A percentile compares a stretch with the other conserved stretches of the same genome.
Conservation (phyloP, 1,284 basidiomycete species). For the Cerrena zonata region DNA sequence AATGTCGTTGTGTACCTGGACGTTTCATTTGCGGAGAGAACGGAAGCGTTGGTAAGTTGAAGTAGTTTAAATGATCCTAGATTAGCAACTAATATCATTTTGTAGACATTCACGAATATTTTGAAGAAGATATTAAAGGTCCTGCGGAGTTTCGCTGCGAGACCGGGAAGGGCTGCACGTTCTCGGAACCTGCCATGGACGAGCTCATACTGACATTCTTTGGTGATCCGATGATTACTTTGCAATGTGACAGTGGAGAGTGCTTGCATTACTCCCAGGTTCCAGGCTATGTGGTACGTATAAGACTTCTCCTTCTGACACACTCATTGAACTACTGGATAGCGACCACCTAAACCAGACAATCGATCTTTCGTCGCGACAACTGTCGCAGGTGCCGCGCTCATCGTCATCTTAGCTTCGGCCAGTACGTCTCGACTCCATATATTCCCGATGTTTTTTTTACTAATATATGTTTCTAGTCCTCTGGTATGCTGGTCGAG, state of each 20-base stretch:
- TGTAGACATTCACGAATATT: slow-evolving; percentile 88
- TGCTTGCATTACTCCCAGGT: slow-evolving; percentile 92
- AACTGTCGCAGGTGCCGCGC: slow-evolving; percentile 73
- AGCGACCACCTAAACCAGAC: slow-evolving; percentile 75
- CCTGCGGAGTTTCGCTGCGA: slow-evolving; percentile 86
- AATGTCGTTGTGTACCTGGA: slow-evolving; percentile 87
- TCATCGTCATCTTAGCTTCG: slow-evolving; percentile 59
- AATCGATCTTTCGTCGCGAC: slow-evolving; percentile 79
- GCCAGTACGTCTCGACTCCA: slow-evolving; percentile 40
- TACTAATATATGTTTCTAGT: slow-evolving; percentile 35
- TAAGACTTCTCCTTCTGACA: background rate
- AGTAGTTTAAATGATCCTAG: background rate
- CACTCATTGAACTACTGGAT: slow-evolving; percentile 6
- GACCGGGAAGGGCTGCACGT: slow-evolving; percentile 71
- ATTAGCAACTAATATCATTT: background rate
- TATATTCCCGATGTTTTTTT: background rate
- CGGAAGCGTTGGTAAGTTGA: slow-evolving; percentile 79
- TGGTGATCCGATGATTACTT: slow-evolving; percentile 84
- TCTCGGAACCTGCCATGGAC: slow-evolving; percentile 96
- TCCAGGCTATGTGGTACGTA: slow-evolving; percentile 77
- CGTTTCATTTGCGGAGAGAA: slow-evolving; percentile 94
- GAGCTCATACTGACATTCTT: slow-evolving; percentile 89
- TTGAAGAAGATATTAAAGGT: slow-evolving; percentile 84
- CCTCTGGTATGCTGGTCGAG: slow-evolving; percentile 84
- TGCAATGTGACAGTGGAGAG: slow-evolving; percentile 85